Percentiles rank a stretch among this genome's conserved stretches.
phyloP scores from a whole-genome alignment of 2,329 filamentous ascomycete genomes.

The Trichoderma cornu-damae region DNA sequence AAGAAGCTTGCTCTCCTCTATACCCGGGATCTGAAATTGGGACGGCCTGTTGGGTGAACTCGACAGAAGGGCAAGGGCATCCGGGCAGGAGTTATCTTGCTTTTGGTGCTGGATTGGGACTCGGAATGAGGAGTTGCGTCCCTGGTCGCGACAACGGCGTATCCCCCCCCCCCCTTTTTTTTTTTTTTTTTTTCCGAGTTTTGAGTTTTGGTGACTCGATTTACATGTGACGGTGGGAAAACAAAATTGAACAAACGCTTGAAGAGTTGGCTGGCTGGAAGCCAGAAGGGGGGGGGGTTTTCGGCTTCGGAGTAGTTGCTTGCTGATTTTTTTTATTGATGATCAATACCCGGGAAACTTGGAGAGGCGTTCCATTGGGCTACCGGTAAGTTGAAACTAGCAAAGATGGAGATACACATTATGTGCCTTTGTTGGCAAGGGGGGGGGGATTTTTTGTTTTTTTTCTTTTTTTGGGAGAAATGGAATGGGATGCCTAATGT shows the following conservation, averaged over 20 bases:
- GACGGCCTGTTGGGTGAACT: slow-evolving; percentile 16
- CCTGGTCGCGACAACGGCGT: slow-evolving; percentile 21
- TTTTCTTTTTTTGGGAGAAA: background rate
- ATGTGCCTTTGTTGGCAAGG: background rate
- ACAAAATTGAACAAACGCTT: slow-evolving; percentile 8
- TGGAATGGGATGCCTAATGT: background rate
- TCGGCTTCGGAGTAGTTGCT: slow-evolving; percentile 1
- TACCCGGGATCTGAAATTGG: slow-evolving; percentile 22
- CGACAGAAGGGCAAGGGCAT: slow-evolving; percentile 19
- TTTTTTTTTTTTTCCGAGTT: background rate
- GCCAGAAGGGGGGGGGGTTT: background rate
- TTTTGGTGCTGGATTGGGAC: slow-evolving; percentile 20
- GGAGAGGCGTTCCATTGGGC: slow-evolving; percentile 14
- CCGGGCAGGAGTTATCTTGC: slow-evolving; percentile 21
- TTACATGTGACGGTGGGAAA: slow-evolving; percentile 16
- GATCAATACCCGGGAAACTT: slow-evolving; percentile 1
- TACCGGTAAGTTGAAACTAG: background rate
- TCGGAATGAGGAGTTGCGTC: slow-evolving; percentile 21
- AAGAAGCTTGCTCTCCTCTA: slow-evolving; percentile 21
- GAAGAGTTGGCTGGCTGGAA: background rate
- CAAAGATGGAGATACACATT: background rate
- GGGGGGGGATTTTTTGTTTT: no score
- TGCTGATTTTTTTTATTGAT: slow-evolving; percentile 1
- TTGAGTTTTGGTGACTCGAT: slow-evolving; percentile 20
- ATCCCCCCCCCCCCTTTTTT: slow-evolving; percentile 7